Evolutionary conservation across 2,329 filamentous ascomycete genomes (phyloP).

Genomic region (Botrytis fabae): DNA sequence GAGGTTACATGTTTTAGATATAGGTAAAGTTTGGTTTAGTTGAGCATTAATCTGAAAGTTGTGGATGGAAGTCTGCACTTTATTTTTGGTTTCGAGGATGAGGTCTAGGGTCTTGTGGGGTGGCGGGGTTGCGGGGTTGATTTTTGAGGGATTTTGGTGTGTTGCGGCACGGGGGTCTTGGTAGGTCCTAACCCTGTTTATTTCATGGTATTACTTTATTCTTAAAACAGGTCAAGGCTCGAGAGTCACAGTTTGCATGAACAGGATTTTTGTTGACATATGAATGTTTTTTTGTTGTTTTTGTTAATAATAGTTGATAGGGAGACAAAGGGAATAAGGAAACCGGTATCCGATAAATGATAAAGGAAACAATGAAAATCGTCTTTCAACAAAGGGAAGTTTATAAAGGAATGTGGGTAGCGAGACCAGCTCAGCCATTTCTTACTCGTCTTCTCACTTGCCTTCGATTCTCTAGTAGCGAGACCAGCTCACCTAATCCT

Average conservation of each 20-base stretch:
- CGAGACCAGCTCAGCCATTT: neutral
- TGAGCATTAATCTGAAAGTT: neutral
- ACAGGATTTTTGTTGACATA: neutral
- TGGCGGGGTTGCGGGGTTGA: neutral
- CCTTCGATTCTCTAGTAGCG: neutral
- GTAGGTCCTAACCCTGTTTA: rapidly evolving
- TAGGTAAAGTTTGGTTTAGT: neutral
- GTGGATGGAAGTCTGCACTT: neutral
- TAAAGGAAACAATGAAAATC: neutral
- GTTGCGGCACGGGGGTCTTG: neutral
- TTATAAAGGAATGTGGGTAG: neutral
- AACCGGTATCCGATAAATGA: neutral
- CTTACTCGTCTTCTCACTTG: neutral
- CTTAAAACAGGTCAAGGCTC: neutral
- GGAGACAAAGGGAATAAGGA: neutral
- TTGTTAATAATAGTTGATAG: neutral
- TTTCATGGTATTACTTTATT: neutral
- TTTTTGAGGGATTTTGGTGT: neutral
- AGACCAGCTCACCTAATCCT: neutral
- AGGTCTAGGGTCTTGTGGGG: neutral
- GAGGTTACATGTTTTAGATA: neutral
- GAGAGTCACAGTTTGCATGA: neutral
- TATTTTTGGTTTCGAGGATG: rapidly evolving
- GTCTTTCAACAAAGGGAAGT: neutral
- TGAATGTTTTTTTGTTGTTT: neutral